Evolutionary conservation across 495 filamentous ascomycete genomes (phyloP).

Genomic region (Penicillium canariense): DNA sequence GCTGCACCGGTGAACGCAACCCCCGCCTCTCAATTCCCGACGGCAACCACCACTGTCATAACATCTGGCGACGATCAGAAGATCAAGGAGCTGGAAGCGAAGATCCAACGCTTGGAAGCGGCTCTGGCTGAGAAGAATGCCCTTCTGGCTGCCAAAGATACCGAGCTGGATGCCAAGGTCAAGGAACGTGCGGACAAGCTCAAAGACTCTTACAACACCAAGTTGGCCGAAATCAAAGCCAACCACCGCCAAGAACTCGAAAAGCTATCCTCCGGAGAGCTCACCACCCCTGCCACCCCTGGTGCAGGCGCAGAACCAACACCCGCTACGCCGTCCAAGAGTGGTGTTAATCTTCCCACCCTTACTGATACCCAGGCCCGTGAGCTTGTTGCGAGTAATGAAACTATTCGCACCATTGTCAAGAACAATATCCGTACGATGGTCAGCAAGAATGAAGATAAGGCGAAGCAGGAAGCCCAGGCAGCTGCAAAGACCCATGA

Average conservation of each 20-base stretch:
- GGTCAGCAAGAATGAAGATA: slow-evolving; percentile 57
- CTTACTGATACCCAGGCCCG: slow-evolving; percentile 61
- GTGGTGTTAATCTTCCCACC: slow-evolving; percentile 29
- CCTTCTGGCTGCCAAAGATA: slow-evolving; percentile 35
- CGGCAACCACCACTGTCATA: slow-evolving; percentile 21
- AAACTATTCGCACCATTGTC: slow-evolving; percentile 63
- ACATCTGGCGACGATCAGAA: slow-evolving; percentile 29
- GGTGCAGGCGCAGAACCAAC: slow-evolving; percentile 25
- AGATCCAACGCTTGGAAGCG: slow-evolving; percentile 48
- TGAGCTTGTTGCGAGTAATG: slow-evolving; percentile 62
- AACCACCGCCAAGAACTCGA: slow-evolving; percentile 58
- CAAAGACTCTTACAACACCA: slow-evolving; percentile 67
- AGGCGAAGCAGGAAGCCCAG: slow-evolving; percentile 48
- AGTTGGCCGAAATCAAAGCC: slow-evolving; percentile 60
- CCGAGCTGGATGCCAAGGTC: slow-evolving; percentile 54
- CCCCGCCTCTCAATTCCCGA: slow-evolving; percentile 41
- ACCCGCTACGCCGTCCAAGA: slow-evolving; percentile 40
- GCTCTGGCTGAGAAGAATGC: slow-evolving; percentile 48
- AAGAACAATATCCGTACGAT: slow-evolving; percentile 62
- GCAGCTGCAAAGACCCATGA: slow-evolving; percentile 4
- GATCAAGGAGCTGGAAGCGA: slow-evolving; percentile 44
- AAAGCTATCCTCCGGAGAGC: slow-evolving; percentile 63
- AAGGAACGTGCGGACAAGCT: slow-evolving; percentile 68
- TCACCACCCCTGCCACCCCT: slow-evolving; percentile 30
- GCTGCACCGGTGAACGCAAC: slow-evolving; percentile 34